These are phyloP conservation scores for Madurella mycetomatis DNA, from an alignment of 2,329 filamentous ascomycete species.

Conservation along the genomic window DNA sequence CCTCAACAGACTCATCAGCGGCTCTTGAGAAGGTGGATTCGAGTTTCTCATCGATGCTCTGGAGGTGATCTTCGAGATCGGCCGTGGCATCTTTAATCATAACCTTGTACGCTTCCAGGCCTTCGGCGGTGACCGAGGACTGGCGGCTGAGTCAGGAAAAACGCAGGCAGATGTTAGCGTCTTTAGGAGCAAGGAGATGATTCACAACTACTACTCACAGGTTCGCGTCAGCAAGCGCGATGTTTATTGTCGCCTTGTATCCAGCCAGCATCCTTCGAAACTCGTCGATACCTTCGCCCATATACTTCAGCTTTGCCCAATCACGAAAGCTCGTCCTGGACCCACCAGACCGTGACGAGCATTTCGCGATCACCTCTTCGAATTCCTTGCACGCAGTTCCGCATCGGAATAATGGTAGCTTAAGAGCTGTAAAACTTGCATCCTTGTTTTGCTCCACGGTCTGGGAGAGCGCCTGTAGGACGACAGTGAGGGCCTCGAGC, in stretches of 20 bases:
- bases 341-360: slow-evolving; percentile 30
- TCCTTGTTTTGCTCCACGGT: slow-evolving; percentile 12
- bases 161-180: not conserved
- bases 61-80: slow-evolving; percentile 32
- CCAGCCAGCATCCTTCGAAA: slow-evolving; percentile 36
- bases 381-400: slow-evolving; percentile 40
- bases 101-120: slow-evolving; percentile 31
- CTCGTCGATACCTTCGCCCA: slow-evolving; percentile 38
- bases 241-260: slow-evolving; percentile 39
- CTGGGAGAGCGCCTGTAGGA: slow-evolving; percentile 25
- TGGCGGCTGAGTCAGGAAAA: slow-evolving; percentile 30
- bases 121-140: slow-evolving; percentile 30
- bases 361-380: slow-evolving; percentile 34
- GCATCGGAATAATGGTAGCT: slow-evolving; percentile 38
- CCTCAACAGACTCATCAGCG: slow-evolving; percentile 16
- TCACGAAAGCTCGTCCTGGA: slow-evolving; percentile 38
- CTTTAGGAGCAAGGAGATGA: not conserved
- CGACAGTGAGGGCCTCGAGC: slow-evolving; percentile 34
- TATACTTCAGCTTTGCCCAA: slow-evolving; percentile 40
- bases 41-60: slow-evolving; percentile 28
- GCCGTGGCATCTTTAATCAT: slow-evolving; percentile 32
- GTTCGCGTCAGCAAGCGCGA: slow-evolving; percentile 38
- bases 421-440: slow-evolving; percentile 31
- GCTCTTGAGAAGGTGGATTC: slow-evolving; percentile 22
- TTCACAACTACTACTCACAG: slow-evolving; percentile 34